Percentiles rank a stretch among this genome's conserved stretches.
Evolutionary conservation across 805 yeast species (phyloP).

Genomic region (Ogataea polymorpha): DNA sequence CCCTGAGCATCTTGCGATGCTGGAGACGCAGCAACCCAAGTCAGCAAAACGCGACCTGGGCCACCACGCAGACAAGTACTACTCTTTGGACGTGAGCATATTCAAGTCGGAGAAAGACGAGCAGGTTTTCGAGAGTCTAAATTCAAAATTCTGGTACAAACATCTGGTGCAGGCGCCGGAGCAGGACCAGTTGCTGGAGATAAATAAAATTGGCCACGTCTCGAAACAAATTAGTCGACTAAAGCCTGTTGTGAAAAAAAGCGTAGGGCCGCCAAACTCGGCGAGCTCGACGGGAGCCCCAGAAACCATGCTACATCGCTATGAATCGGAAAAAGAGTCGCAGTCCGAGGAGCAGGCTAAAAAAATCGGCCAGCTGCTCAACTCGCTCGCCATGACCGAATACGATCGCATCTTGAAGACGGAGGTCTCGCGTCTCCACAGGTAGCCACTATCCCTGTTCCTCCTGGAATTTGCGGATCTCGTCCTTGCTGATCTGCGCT

Average conservation of each 20-base stretch:
- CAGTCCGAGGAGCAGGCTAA: slow-evolving; percentile 1
- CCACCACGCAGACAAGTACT: slow-evolving; percentile 65
- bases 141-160: slow-evolving; percentile 46
- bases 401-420: slow-evolving; percentile 4
- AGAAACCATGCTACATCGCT: background rate
- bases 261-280: background rate
- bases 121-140: slow-evolving; percentile 40
- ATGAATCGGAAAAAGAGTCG: slow-evolving; percentile 2
- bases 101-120: slow-evolving; percentile 53
- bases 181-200: slow-evolving; percentile 15
- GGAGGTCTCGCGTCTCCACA: background rate
- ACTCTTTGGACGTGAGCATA: slow-evolving; percentile 59
- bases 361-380: slow-evolving; percentile 1
- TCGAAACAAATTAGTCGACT: slow-evolving; percentile 4
- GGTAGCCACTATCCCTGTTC: slow-evolving; percentile 9
- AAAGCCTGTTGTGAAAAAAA: slow-evolving; percentile 2
- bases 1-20: slow-evolving; percentile 17
- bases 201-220: slow-evolving; percentile 9
- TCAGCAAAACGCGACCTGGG: slow-evolving; percentile 66
- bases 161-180: slow-evolving; percentile 27
- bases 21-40: slow-evolving; percentile 3
- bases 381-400: slow-evolving; percentile 4
- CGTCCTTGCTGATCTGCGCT: slow-evolving; percentile 32
- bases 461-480: slow-evolving; percentile 28
- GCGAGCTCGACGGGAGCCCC: background rate